Evolutionary conservation across 139 green algal genomes (phyloP), one percentile per base, ranked within the genome.

Genomic region (Chlorella sorokiniana): DNA sequence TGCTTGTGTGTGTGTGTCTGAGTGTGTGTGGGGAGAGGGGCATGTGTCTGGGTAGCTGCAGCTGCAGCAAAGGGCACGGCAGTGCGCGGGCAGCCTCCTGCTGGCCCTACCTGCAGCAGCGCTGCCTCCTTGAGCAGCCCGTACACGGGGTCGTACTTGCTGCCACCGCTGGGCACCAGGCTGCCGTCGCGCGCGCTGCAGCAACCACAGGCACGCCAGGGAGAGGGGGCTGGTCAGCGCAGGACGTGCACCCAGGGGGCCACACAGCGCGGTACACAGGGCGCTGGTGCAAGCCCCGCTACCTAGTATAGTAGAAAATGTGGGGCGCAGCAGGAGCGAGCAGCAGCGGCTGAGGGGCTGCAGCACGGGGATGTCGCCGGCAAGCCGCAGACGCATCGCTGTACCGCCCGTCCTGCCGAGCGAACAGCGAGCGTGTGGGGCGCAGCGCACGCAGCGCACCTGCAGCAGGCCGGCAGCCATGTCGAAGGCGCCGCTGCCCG

Each of bases 81-180:
- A 38, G 25, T 68, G 14, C 61, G 48, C 16, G 48, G 14, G 16
- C 48, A 56, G 48, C 48, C 16, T 56, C 14, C 48, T 25, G 48
- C 16, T 56, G 11, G 48, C 16, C 11, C 16, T 22, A 65, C 73
- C 73, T 79, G 35, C 73, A 79, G 73, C 73, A 79, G 35, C 10
- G 59, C 35, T 2, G 73, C 73, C 73, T 79, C 73, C 37, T 81
- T 59, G 29, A 83, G 65, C 78, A 83, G 78, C 78, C 18, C 23
- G 35, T 38, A 77, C 33, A 83, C 65, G 48, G 78, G 78, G 65
- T 83, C 78, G 67, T 70, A 83, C 27, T 68, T 69, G 77, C 33
- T 54, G 35, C 35, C 27, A 9, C 51, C 73, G 25, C 18, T 16
- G 14, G 68, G 68, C 63, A 42, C 63, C 31, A 42, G n/a, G 7